Base-by-base conservation (phyloP, 1,284 basidiomycete species). In the Testicularia cyperi region DNA sequence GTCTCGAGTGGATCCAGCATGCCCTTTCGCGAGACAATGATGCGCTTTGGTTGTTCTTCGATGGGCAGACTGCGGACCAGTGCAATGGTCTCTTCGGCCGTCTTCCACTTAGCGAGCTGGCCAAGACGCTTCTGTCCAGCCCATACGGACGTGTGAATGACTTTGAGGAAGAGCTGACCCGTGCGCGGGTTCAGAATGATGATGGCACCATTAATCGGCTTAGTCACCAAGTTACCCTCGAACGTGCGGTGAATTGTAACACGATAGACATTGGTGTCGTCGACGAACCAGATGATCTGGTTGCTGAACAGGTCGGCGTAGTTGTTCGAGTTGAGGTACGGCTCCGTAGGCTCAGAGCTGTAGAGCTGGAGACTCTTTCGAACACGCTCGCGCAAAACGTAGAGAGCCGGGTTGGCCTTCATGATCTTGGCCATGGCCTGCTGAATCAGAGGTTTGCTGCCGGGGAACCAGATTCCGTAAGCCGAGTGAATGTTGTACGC, bases 241-340 rank as follows among this genome's bases (percentile, higher is more conserved):
- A 99, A 98, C 6, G 94, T 98, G 82, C 97, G 96, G 82, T 98
- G 95, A 74, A 99, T 98, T 7, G 94, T 98, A 45, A 99, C 95
- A 68, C 95, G 91, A 80, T 99, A 98, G 20, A 98, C 95, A 70
- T 98, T 97, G 33, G 95, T 98, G 77, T 99, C 95, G 75, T 99
- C 95, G 62, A 98, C 92, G 76, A 98, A 97, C 95, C 94, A 99
- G 65, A 98, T 97, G 78, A 98, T 94, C 78, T 97, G 94, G 79
- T 98, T 98, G n/a, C 90, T 92, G 82, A 96, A 96, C 35, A 96
- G 79, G 79, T 96, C 92, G 4, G 92, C 94, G 78, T 96, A 92
- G 79, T 96, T 96, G 82, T 88, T 77, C 70, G 91, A 94, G 82
- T 94, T 97, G 70, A 98, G 57, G 79, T 98, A 98, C 35, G 95